These are phyloP conservation scores for Colletotrichum coccodes DNA, from an alignment of 2,329 filamentous ascomycete species.

Conservation along the genomic window DNA sequence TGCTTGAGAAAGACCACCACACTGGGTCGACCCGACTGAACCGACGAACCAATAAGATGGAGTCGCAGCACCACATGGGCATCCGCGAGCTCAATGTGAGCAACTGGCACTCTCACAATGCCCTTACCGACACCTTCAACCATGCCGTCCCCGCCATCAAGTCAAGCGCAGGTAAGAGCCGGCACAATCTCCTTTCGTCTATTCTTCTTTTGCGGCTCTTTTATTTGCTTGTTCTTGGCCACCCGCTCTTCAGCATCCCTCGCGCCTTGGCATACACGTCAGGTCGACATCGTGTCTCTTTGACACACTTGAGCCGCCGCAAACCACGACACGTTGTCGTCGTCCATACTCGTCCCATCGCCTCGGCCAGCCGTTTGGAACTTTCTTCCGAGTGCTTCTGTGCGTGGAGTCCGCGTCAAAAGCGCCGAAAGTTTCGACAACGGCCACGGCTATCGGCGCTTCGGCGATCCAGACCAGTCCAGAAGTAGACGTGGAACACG, in stretches of 20 bases:
- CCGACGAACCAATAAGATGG: constrained; percentile 44
- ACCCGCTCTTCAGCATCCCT: background rate
- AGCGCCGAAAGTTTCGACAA: constrained; percentile 9
- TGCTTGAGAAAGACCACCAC: background rate
- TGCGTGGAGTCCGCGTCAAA: constrained; percentile 32
- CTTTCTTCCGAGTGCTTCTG: constrained; percentile 5
- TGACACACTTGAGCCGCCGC: background rate
- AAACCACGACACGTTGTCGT: background rate
- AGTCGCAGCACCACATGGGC: constrained; percentile 46
- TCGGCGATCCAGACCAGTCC: background rate
- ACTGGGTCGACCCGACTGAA: background rate
- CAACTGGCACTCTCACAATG: constrained; percentile 53
- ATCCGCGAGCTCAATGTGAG: constrained; percentile 63
- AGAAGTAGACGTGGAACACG: background rate
- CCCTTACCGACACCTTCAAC: constrained; percentile 64
- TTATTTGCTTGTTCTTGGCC: background rate
- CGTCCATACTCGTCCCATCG: constrained; percentile 13
- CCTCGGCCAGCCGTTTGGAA: background rate
- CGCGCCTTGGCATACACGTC: background rate
- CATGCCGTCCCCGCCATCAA: constrained; percentile 65
- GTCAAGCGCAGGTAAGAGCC: constrained; percentile 68
- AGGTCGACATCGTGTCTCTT: background rate
- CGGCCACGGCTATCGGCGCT: background rate
- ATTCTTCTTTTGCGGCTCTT: constrained; percentile 21
- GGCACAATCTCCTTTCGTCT: background rate